phyloP scores from a whole-genome alignment of 148 eudicot genomes.

The Camellia japonica region DNA sequence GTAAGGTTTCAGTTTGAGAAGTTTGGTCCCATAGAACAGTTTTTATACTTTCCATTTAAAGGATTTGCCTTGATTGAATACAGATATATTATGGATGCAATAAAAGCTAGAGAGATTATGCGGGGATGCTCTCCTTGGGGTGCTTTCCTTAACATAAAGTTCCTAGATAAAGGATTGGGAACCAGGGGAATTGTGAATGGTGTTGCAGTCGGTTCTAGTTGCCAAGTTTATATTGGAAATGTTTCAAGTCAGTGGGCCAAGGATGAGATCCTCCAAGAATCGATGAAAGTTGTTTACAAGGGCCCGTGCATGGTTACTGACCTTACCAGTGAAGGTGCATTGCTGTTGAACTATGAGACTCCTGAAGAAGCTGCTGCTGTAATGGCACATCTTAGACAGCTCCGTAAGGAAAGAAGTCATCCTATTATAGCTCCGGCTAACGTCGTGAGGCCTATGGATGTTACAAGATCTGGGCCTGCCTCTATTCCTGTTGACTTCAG shows the following conservation, averaged over 20 bases:
- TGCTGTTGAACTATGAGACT: slow-evolving; percentile 79
- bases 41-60: slow-evolving; percentile 50
- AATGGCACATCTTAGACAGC: slow-evolving; percentile 65
- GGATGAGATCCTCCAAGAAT: slow-evolving; percentile 83
- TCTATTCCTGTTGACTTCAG: slow-evolving; percentile 31
- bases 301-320: slow-evolving; percentile 80
- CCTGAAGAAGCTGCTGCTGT: slow-evolving; percentile 88
- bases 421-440: slow-evolving; percentile 34
- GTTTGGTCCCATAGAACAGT: slow-evolving; percentile 76
- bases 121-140: slow-evolving; percentile 81
- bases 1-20: slow-evolving; percentile 77
- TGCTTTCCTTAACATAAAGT: slow-evolving; percentile 66
- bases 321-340: slow-evolving; percentile 71
- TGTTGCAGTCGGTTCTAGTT: slow-evolving; percentile 77
- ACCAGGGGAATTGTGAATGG: slow-evolving; percentile 69
- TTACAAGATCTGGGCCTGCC: slow-evolving; percentile 35
- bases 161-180: slow-evolving; percentile 83
- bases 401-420: slow-evolving; percentile 49
- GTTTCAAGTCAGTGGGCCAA: slow-evolving; percentile 63
- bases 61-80: slow-evolving; percentile 76
- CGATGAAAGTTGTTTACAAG: slow-evolving; percentile 47
- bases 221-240: slow-evolving; percentile 77
- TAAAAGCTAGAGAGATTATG: slow-evolving; percentile 78
- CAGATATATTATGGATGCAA: slow-evolving; percentile 73
- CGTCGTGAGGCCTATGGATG: slow-evolving; percentile 35